Evolutionary conservation across 208 protist species (phyloP).

Genomic region (Novymonas esmeraldas): DNA sequence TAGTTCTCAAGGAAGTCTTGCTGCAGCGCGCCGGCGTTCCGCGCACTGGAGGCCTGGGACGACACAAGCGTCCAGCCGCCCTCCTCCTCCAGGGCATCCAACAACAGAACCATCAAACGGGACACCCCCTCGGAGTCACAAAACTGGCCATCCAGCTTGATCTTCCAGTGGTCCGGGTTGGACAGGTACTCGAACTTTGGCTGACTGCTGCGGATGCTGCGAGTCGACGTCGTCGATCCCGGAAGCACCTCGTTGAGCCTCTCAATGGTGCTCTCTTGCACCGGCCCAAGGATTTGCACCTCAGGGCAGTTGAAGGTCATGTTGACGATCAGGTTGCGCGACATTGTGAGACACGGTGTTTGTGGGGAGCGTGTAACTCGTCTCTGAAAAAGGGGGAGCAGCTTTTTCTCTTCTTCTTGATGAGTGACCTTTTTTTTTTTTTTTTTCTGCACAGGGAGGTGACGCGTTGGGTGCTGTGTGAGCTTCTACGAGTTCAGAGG

Average conservation of each 20-base stretch:
- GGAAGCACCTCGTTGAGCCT: slow-evolving; percentile 84
- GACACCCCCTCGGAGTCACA: slow-evolving; percentile 84
- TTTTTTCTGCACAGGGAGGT: no score
- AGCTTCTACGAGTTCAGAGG: no score
- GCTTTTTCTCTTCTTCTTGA: not conserved
- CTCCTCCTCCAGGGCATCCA: slow-evolving; percentile 89
- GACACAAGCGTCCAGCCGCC: slow-evolving; percentile 85
- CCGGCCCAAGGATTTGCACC: slow-evolving; percentile 80
- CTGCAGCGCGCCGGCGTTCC: slow-evolving; percentile 44
- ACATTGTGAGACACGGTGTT: slow-evolving; percentile 68
- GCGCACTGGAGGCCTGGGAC: slow-evolving; percentile 51
- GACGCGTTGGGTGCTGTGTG: no score
- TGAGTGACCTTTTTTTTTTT: no score
- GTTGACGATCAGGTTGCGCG: slow-evolving; percentile 74
- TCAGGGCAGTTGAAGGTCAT: slow-evolving; percentile 88
- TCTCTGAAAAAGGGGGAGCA: not conserved
- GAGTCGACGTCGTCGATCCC: slow-evolving; percentile 73
- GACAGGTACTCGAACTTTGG: slow-evolving; percentile 78
- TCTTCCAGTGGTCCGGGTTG: slow-evolving; percentile 85
- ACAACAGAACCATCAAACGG: slow-evolving; percentile 76
- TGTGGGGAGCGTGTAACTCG: not conserved
- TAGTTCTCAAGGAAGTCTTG: slow-evolving; percentile 75
- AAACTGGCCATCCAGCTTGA: slow-evolving; percentile 82
- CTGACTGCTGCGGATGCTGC: slow-evolving; percentile 56
- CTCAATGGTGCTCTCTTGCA: slow-evolving; percentile 88